Evolutionary conservation across 2,329 filamentous ascomycete genomes (phyloP).

Genomic region (Aureobasidium vineae): DNA sequence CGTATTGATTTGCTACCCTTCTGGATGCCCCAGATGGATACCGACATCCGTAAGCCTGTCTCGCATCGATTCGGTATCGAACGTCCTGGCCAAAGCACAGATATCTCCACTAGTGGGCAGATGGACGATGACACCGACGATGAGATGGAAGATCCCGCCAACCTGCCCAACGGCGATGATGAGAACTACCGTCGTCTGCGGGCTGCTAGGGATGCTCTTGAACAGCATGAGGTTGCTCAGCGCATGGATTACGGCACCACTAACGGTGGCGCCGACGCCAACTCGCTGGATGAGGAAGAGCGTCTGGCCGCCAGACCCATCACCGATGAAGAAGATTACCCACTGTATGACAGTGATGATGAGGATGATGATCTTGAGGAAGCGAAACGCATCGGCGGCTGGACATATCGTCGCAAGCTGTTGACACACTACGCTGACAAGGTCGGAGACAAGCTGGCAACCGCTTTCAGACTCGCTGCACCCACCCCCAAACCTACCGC

Average conservation of each 20-base stretch:
- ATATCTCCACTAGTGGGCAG: slow-evolving; percentile 73
- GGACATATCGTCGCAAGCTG: slow-evolving; percentile 65
- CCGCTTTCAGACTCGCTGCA: slow-evolving; percentile 38
- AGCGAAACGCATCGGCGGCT: slow-evolving; percentile 71
- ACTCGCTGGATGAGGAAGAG: slow-evolving; percentile 72
- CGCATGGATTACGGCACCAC: slow-evolving; percentile 49
- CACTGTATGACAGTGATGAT: slow-evolving; percentile 85
- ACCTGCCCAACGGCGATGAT: slow-evolving; percentile 39
- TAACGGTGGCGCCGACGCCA: slow-evolving; percentile 37
- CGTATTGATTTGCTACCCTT: slow-evolving; percentile 89
- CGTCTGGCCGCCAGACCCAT: slow-evolving; percentile 65
- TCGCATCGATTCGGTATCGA: slow-evolving; percentile 90
- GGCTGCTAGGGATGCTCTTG: slow-evolving; percentile 51
- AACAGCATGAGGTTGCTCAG: slow-evolving; percentile 52
- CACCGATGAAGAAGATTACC: slow-evolving; percentile 65
- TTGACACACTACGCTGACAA: slow-evolving; percentile 52
- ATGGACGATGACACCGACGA: slow-evolving; percentile 72
- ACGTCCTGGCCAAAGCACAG: slow-evolving; percentile 70
- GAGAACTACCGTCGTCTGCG: slow-evolving; percentile 50
- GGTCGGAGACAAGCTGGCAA: slow-evolving; percentile 41
- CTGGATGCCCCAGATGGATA: slow-evolving; percentile 98
- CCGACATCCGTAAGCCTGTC: slow-evolving; percentile 91
- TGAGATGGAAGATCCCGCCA: slow-evolving; percentile 56
- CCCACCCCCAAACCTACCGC: slow-evolving; percentile 45
- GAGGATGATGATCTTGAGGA: slow-evolving; percentile 73